Base-by-base conservation (phyloP, 1,284 basidiomycete species). In the Porogramme epimiltina region DNA sequence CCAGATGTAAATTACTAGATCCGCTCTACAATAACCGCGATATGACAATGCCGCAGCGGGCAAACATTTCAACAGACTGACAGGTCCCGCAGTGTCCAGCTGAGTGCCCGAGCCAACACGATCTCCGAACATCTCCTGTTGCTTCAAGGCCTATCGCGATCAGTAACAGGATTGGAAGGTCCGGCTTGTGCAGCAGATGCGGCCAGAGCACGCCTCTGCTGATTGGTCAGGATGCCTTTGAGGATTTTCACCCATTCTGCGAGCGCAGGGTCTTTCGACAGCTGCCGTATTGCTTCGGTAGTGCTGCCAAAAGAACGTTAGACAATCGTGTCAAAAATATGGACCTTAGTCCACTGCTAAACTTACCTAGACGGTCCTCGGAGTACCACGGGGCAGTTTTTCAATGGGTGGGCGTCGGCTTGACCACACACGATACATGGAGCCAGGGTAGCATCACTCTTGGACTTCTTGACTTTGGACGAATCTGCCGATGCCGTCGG, bases 281-380 rank as follows among this genome's bases (percentile, higher is more conserved):
- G 64, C 24, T 77, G 71, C 45, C 65, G 61, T 51, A 87, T 83
- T 36, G 57, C 54, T 44, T 54, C 54, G 43, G 40, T 39, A 22
- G 56, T 49, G 38, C 57, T 59, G 31, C 25, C 20, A 26, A 28
- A 33, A 8, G 24, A 28, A 10, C 19, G n/a, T 52, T 6, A 52
- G 40, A 9, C 10, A 23, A 36, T 51, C 6, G n/a, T 40, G 39
- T 28, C 22, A 37, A 28, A 16, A 26, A 13, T 3, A 25, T 42
- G 26, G 25, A 38, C 45, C 49, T 1, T 23, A 11, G 11, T 36
- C 33, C 15, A 34, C 43, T 19, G 31, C 20, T 23, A 24, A 13
- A 22, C 68, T 40, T 56, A 86, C 85, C 79, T 82, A 51, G 70
- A 66, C 2, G 77, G 70, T 8, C 84, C 84, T 54, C 70, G 66